A percentile compares a stretch with the other conserved stretches of the same genome.
phyloP scores from a whole-genome alignment of 805 yeast genomes.

The Ogataea nonfermentans region DNA sequence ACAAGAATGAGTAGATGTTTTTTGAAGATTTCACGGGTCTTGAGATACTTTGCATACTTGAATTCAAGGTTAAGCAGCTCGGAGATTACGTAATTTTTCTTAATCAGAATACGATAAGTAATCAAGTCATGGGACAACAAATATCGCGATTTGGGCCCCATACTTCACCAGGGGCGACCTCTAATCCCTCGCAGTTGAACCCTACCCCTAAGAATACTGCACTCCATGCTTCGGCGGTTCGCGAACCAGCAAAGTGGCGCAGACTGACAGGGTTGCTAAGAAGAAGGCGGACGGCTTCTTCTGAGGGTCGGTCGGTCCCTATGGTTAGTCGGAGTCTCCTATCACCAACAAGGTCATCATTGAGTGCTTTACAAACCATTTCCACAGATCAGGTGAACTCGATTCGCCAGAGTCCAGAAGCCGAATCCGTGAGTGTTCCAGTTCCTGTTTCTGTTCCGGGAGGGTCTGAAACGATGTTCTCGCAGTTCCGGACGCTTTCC shows the following conservation, averaged over 20 bases:
- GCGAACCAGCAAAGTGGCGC: slow-evolving; percentile 7
- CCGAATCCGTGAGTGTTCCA: no score
- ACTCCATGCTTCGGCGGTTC: slow-evolving; percentile 1
- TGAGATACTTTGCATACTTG: no score
- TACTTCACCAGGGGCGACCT: neutral
- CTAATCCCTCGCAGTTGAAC: neutral
- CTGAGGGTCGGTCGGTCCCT: neutral
- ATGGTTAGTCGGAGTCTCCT: slow-evolving; percentile 6
- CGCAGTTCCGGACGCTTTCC: slow-evolving; percentile 29
- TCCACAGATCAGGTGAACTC: neutral
- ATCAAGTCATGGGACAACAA: slow-evolving; percentile 12
- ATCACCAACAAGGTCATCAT: slow-evolving; percentile 5
- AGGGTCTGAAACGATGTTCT: slow-evolving; percentile 13
- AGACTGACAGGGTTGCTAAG: slow-evolving; percentile 8
- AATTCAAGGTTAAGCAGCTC: no score
- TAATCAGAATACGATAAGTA: slow-evolving; percentile 10
- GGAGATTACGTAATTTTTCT: slow-evolving; percentile 6
- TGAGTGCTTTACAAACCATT: slow-evolving; percentile 2
- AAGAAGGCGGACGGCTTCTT: slow-evolving; percentile 5
- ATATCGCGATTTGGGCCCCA: slow-evolving; percentile 6
- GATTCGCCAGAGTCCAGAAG: neutral
- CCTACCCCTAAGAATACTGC: slow-evolving; percentile 1
- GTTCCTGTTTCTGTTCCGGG: neutral
- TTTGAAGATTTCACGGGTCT: no score
- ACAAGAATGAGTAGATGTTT: no score